These are phyloP conservation scores for Guyanaporus albipodus DNA, from an alignment of 768 basidiomycete genomes.

Conservation along the genomic window DNA sequence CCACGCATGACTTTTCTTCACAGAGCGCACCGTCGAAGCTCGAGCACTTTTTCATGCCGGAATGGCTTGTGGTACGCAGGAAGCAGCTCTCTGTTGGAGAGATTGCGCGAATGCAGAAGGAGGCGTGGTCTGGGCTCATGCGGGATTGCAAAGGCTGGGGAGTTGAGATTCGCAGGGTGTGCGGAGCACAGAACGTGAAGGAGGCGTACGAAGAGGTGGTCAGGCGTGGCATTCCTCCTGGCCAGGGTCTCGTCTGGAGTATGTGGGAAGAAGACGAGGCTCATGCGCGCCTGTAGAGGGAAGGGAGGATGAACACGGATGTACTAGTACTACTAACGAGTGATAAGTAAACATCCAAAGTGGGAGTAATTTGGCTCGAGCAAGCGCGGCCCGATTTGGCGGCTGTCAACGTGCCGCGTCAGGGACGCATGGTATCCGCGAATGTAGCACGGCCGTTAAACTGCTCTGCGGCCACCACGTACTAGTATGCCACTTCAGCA, in stretches of 20 bases:
- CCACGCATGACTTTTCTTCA: conserved; percentile 32
- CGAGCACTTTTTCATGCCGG: conserved; percentile 65
- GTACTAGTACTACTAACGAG: neutral
- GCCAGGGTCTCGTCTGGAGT: conserved; percentile 60
- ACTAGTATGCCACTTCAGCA: conserved; percentile 26
- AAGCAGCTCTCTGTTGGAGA: conserved; percentile 42
- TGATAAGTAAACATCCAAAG: too few relatives aligned
- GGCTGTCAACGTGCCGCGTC: neutral
- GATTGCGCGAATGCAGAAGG: conserved; percentile 47
- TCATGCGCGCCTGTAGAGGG: conserved; percentile 12
- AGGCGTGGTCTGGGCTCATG: conserved; percentile 62
- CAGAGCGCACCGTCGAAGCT: conserved; percentile 15
- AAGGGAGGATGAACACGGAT: neutral
- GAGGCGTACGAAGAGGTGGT: conserved; percentile 45
- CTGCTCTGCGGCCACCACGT: neutral
- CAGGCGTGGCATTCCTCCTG: conserved; percentile 46
- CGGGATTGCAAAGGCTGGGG: conserved; percentile 50
- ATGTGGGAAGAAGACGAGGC: conserved; percentile 47
- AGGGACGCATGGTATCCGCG: neutral
- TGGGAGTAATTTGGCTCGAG: too few relatives aligned
- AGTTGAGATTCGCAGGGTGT: conserved; percentile 46
- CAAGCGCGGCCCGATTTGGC: conserved; percentile 15
- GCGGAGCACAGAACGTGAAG: conserved; percentile 46
- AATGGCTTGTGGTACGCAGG: conserved; percentile 59
- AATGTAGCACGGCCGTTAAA: neutral